Evolutionary conservation across 164 flowering plant genomes (phyloP).

Genomic region (Tetracentron sinense): DNA sequence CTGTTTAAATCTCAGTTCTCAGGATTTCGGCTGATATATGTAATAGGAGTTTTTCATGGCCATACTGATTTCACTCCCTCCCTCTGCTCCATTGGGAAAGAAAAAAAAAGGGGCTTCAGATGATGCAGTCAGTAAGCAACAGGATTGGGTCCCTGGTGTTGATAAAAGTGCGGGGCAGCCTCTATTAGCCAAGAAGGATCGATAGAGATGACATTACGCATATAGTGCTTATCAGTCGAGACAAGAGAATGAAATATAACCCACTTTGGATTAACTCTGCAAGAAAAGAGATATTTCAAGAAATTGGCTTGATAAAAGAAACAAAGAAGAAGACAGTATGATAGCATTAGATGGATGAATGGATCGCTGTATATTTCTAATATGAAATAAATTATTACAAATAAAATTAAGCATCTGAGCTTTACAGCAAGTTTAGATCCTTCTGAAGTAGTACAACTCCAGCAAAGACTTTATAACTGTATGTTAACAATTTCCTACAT

Average conservation of each 20-base stretch:
- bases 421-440: no score
- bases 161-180: conserved; percentile 82
- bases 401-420: neutral
- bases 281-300: neutral
- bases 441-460: no score
- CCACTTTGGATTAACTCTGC: conserved; percentile 99
- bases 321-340: no score
- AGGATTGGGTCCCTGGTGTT: conserved; percentile 31
- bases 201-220: conserved; percentile 89
- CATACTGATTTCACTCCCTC: neutral
- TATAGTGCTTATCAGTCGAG: conserved; percentile 89
- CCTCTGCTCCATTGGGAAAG: neutral
- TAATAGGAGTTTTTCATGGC: neutral
- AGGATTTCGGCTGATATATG: neutral
- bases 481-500: no score
- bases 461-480: no score
- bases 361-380: no score
- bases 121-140: conserved; percentile 17
- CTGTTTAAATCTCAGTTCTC: neutral
- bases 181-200: conserved; percentile 88
- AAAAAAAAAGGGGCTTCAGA: neutral
- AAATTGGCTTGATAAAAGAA: neutral
- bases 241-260: conserved; percentile 75
- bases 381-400: no score
- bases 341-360: no score